Evolutionary conservation across 164 flowering plant species (phyloP), one percentile per base, ranked within the genome.

Genomic region (Kalanchoe fedtschenkoi): DNA sequence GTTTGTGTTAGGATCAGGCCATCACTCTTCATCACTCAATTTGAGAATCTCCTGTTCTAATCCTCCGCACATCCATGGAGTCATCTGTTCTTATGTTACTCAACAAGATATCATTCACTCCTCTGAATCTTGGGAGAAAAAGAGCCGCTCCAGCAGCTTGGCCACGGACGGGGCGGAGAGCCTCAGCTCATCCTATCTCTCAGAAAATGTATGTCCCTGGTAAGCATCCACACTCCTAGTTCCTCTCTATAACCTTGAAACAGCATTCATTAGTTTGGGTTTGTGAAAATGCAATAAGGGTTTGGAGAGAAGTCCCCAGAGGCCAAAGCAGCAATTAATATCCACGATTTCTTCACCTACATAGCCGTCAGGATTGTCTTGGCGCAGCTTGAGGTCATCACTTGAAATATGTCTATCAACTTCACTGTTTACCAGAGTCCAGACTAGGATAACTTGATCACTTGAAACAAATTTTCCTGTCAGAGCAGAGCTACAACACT

Each of bases 301-400:
- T 87, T 86, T 67, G 96, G 91, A 46, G 97, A 87, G 76, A 92
- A 88, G 46, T 92, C 98, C 17, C 98, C 98, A 11, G 98, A 92
- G 72, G 77, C 82, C 0, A 87, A 89, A 73, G 95, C 92, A 30
- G 90, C 95, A 5, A 71, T 65, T 1, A 79, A 89, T 71, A 82
- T 91, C 46, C 96, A 89, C 56, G 70, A 81, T 55, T 89, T 91
- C 73, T 91, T 91, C 81, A 91, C 82, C n/a, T 91, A 74, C 57
- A 56, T 84, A 21, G 96, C 98, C 5, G 95, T 91, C n/a, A 76
- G 74, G 70, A 83, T 91, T 22, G 96, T 91, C 69, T 57, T 73
- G 29, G 85, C 96, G 5, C 98, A 91, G 69, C 92, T 91, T 53
- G 72, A 91, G 97, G 96, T 88, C 32, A 13, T 13, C 32, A 6